Percentiles rank a stretch among this genome's conserved stretches.
Evolutionary conservation across 441 rosid species (phyloP).

Genomic region (Adansonia rubrostipa): DNA sequence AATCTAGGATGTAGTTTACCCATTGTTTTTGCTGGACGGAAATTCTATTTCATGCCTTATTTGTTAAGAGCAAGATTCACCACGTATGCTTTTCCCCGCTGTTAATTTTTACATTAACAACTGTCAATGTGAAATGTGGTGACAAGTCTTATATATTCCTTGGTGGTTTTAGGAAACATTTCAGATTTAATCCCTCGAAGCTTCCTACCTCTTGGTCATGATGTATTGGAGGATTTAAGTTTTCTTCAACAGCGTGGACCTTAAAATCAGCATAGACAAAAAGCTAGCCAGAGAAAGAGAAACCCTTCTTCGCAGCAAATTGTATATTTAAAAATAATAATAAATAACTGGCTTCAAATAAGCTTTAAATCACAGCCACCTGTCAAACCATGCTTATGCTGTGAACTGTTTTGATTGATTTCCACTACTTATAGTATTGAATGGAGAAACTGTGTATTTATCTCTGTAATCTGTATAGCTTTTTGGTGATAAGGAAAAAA

Average conservation of each 20-base stretch:
- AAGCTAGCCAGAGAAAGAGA: not conserved
- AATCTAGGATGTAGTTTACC: constrained; percentile 11
- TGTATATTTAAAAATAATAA: not conserved
- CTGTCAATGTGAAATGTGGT: not conserved
- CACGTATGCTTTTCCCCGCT: not conserved
- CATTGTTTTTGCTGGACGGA: not conserved
- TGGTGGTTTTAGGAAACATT: not conserved
- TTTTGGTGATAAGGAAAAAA: not conserved
- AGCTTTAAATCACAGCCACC: not conserved
- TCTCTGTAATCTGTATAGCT: not conserved
- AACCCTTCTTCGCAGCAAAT: constrained; percentile 1
- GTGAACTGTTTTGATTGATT: not conserved
- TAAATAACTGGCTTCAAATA: not conserved
- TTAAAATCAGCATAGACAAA: not conserved
- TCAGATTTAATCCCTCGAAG: not conserved
- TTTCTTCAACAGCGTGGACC: not conserved
- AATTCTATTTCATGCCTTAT: not conserved
- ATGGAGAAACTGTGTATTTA: not conserved
- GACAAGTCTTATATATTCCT: not conserved
- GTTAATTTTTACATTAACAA: not conserved
- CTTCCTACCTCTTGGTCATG: not conserved
- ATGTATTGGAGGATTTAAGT: constrained; percentile 8
- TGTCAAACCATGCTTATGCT: not conserved
- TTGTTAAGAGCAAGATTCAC: not conserved
- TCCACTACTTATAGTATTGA: not conserved